Conservation (phyloP, 352 stramenopile species). For the Aphanomyces stellatus region DNA sequence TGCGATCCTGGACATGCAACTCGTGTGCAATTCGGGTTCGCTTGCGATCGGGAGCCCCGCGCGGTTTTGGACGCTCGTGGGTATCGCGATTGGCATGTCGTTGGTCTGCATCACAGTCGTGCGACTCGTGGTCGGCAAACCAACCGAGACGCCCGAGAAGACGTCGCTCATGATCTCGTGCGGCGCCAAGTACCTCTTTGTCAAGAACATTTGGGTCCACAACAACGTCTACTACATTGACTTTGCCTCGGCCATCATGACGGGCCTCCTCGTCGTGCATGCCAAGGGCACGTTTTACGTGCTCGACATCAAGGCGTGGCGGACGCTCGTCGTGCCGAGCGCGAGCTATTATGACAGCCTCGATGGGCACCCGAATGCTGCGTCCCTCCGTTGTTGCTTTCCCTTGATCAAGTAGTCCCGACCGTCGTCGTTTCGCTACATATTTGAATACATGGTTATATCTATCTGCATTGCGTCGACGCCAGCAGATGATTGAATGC, state of each 20-base stretch:
- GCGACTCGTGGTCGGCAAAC: neutral
- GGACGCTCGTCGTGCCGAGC: neutral
- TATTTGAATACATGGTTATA: too few species aligned
- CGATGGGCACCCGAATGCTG: neutral
- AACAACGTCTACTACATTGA: neutral
- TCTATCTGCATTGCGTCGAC: too few species aligned
- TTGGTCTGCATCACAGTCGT: neutral
- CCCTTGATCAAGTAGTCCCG: neutral
- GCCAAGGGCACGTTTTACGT: neutral
- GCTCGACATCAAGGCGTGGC: slow-evolving; percentile 13
- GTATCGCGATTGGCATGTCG: neutral
- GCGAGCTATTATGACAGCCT: neutral
- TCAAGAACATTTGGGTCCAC: neutral
- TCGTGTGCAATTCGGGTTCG: neutral
- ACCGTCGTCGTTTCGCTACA: too few species aligned
- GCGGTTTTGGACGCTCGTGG: neutral
- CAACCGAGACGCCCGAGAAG: neutral
- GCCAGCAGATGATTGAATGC: too few species aligned
- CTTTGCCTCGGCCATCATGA: neutral
- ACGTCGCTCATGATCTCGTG: neutral
- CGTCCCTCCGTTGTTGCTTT: neutral
- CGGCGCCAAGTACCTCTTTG: slow-evolving; percentile 7
- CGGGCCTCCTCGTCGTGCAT: neutral
- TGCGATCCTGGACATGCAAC: neutral
- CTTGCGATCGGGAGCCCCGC: neutral